These are phyloP conservation scores for Neostapfia colusana DNA, from an alignment of 176 grass and related monocot species.

Conservation along the genomic window DNA sequence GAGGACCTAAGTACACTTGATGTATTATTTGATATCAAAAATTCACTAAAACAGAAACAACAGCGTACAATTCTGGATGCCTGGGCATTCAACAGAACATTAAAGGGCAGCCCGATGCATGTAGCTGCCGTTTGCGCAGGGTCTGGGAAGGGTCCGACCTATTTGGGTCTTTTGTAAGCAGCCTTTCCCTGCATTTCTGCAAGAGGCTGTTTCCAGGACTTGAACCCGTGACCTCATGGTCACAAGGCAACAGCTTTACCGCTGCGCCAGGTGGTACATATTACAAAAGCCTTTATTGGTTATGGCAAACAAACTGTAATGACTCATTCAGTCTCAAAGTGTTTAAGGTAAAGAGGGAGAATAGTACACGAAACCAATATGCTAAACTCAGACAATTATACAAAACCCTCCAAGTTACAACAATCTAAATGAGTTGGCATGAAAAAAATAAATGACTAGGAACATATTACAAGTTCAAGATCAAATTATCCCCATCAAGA, in stretches of 20 bases:
- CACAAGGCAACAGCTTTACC: too few relatives aligned
- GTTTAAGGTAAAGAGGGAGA: constrained; percentile 3
- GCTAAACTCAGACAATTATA: constrained; percentile 7
- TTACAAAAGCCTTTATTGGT: background rate
- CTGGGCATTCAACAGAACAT: background rate
- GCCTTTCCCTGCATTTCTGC: too few relatives aligned
- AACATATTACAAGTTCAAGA: background rate
- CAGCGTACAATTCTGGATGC: background rate
- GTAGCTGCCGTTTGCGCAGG: too few relatives aligned
- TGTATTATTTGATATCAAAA: constrained; percentile 12
- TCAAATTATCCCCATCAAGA: background rate
- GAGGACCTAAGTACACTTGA: background rate
- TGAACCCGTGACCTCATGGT: too few relatives aligned
- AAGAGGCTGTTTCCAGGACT: too few relatives aligned
- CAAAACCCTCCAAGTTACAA: constrained; percentile 17
- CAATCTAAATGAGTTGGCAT: constrained; percentile 33
- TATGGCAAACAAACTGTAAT: background rate
- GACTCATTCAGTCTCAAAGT: background rate
- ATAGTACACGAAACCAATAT: background rate
- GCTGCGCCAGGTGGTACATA: too few relatives aligned
- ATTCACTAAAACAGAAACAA: background rate
- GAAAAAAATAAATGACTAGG: background rate
- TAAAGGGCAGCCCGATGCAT: too few relatives aligned
- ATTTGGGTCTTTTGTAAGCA: too few relatives aligned
- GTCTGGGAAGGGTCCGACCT: too few relatives aligned